Evolutionary conservation across 78 protist genomes (phyloP), one percentile per base, ranked within the genome.

Genomic region (Acrasis kona): DNA sequence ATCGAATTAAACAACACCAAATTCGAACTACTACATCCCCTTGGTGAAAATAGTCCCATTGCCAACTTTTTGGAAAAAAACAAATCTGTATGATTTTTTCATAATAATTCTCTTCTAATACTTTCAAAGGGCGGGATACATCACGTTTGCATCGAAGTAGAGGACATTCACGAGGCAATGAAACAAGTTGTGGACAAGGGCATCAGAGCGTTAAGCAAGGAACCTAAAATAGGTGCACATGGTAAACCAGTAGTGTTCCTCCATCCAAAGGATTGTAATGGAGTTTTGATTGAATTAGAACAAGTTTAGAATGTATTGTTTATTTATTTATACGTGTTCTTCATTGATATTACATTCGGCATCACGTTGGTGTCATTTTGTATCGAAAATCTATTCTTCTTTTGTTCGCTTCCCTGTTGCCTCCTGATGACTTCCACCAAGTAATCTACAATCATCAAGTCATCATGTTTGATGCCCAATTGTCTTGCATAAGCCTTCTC

Each of bases 141-240:
- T 74, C 97, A 93, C 79, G 65, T 93, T 36, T 93, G 97, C 81
- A 10, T 91, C 70, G 97, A 93, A 74, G 97, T 90, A 28, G 76
- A 57, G 34, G 66, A 79, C 41, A 79, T 79, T 27, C 28, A 79
- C 28, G 30, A 1, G 39, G 80, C 91, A 29, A 50, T 73, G 12
- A 66, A 8, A 4, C 68, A 65, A 2, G 12, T 84, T 19, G 2
- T 3, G 9, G 84, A 0, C 5, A 74, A 75, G 10, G 80, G 81
- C n/a, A 75, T 93, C 41, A 79, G 87, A 32, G 39, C 85, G 10
- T 81, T 93, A 19, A 78, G 69, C 12, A 79, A 69, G 36, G 84
- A 86, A 68, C 90, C 97, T 28, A 93, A 93, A 82, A 91, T 93
- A 31, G 95, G 93, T 39, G 98, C 98, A 0, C 98, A 94, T 73